phyloP scores from a whole-genome alignment of 805 yeast species.

The Lachancea dasiensis region DNA sequence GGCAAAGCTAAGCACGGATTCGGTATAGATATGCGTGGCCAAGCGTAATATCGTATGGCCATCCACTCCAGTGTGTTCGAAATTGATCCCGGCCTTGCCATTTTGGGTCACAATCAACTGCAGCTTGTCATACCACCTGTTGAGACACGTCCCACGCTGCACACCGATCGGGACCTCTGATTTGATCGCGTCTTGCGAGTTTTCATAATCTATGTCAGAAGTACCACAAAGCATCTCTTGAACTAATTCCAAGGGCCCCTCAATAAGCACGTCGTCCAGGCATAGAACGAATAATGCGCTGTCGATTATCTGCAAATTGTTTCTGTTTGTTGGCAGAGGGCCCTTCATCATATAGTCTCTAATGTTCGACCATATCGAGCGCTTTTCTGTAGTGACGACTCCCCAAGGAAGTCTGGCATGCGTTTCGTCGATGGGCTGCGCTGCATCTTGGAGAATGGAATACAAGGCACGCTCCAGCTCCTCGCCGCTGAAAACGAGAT shows the following conservation, averaged over 20 bases:
- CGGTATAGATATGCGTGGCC: slow-evolving; percentile 87
- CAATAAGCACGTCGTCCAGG: slow-evolving; percentile 68
- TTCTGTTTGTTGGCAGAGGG: slow-evolving; percentile 45
- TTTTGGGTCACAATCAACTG: slow-evolving; percentile 83
- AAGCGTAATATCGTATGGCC: slow-evolving; percentile 89
- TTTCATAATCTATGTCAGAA: slow-evolving; percentile 55
- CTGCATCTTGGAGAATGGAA: slow-evolving; percentile 70
- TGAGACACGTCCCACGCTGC: slow-evolving; percentile 90
- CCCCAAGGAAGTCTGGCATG: slow-evolving; percentile 57
- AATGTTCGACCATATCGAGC: slow-evolving; percentile 80
- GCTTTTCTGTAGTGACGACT: slow-evolving; percentile 81
- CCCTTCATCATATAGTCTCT: slow-evolving; percentile 46
- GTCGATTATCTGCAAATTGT: slow-evolving; percentile 70
- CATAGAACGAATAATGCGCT: slow-evolving; percentile 78
- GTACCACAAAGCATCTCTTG: slow-evolving; percentile 87
- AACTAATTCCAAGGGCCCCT: slow-evolving; percentile 56
- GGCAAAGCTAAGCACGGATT: slow-evolving; percentile 82
- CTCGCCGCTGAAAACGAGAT: slow-evolving; percentile 65
- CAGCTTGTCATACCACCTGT: slow-evolving; percentile 90
- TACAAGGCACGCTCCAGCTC: slow-evolving; percentile 71
- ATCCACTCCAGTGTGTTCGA: slow-evolving; percentile 92
- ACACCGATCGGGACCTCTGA: slow-evolving; percentile 44
- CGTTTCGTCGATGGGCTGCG: slow-evolving; percentile 5
- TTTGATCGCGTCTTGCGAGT: slow-evolving; percentile 8
- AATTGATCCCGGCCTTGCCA: slow-evolving; percentile 89